Base-by-base conservation (phyloP, 1,284 basidiomycete species). In the Trametes versicolor region DNA sequence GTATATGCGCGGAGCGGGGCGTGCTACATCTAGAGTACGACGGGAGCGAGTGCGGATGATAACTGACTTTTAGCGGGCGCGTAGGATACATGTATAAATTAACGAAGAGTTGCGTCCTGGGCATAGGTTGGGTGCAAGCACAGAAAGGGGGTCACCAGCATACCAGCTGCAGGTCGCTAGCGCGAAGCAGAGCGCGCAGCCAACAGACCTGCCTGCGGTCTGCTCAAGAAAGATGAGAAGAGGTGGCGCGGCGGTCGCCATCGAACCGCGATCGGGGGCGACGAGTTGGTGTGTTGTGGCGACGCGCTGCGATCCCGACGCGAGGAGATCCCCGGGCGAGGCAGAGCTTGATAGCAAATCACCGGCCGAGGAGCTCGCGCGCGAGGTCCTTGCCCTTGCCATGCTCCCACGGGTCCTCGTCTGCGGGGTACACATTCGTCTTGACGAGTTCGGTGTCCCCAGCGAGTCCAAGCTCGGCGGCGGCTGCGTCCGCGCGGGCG, bases 401-500 rank as follows among this genome's bases (percentile, higher is more conserved):
- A 19, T 71, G 74, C 63, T 78, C 73, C 83, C 84, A 84, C 17
- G 75, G 65, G 19, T 72, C 73, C 41, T 67, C 71, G 4, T 79
- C 78, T 9, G 71, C 69, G 10, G 73, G 67, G 36, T 77, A 75
- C 57, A 67, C 68, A 67, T 76, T 72, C 41, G 71, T 76, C 60
- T 76, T 75, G 13, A 81, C 81, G 41, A 75, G 73, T 23, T 83
- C 80, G 12, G 83, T 82, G 63, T 80, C 80, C 36, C 81, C 78
- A 4, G 72, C 70, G n/a, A 88, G 63, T 27, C 86, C 87, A 50
- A 89, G 75, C 70, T 87, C 81, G 48, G 84, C 75, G 0, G 86
- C 87, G 21, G 76, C 80, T 7, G 83, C 86, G 65, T 90, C 88
- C 5, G 89, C 88, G 37, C 88, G 85, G 7, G 86, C 86, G 63